These are phyloP conservation scores for Narthecium ossifragum DNA, from an alignment of 106 monocot genomes.

Conservation along the genomic window DNA sequence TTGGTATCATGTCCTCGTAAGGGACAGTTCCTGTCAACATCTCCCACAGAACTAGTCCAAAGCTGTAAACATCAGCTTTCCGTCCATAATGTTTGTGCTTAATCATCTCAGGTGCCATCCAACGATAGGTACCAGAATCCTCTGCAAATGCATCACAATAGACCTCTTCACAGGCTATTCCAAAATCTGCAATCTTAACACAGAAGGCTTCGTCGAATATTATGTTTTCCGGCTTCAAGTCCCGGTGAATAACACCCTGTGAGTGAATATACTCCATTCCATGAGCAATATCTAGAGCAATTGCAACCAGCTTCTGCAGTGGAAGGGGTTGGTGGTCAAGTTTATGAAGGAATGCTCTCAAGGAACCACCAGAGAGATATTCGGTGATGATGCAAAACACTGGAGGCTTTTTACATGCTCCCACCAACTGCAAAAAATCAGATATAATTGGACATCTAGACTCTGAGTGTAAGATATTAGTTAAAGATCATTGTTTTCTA, in stretches of 20 bases:
- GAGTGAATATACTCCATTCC: constrained; percentile 81
- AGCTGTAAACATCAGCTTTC: constrained; percentile 74
- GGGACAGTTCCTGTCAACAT: constrained; percentile 57
- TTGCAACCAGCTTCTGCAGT: constrained; percentile 33
- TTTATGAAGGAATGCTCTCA: constrained; percentile 45
- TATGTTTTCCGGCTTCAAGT: constrained; percentile 68
- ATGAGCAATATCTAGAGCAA: constrained; percentile 58
- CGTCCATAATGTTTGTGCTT: constrained; percentile 51
- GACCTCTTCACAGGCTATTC: constrained; percentile 70
- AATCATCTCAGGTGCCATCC: constrained; percentile 86
- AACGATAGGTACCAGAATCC: constrained; percentile 56
- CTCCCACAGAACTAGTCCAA: constrained; percentile 67
- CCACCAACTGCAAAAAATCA: constrained; percentile 32
- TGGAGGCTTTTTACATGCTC: constrained; percentile 43
- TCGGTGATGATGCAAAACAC: constrained; percentile 66
- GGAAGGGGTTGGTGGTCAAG: constrained; percentile 36
- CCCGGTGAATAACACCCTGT: constrained; percentile 65
- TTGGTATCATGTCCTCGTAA: constrained; percentile 46
- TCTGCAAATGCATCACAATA: constrained; percentile 41
- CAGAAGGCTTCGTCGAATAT: constrained; percentile 51
- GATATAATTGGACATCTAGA: neutral
- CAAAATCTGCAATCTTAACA: constrained; percentile 66
- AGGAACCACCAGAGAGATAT: constrained; percentile 54
- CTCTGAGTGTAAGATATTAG: no score
- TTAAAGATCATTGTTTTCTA: no score